Percentiles rank a stretch among this genome's conserved stretches.
Evolutionary conservation across 768 basidiomycete species (phyloP).

Genomic region (Hericium rajendrae): DNA sequence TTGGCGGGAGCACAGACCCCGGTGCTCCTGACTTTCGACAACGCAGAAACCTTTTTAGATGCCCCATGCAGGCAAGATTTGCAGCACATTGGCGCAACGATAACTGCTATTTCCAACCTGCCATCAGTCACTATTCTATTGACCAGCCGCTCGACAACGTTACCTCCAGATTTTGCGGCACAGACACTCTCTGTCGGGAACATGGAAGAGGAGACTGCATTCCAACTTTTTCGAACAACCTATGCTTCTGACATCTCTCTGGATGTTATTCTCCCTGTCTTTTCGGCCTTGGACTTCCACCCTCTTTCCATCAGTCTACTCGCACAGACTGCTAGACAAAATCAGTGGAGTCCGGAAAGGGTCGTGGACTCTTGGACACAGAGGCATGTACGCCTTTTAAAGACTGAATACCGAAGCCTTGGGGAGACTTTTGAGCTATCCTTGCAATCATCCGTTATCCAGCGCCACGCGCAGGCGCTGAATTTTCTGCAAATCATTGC

Average conservation of each 20-base stretch:
- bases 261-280: neutral
- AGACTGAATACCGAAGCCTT: neutral
- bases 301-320: neutral
- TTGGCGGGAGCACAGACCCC: neutral
- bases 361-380: neutral
- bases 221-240: neutral
- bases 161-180: too few relatives aligned
- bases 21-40: neutral
- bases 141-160: too few relatives aligned
- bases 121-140: too few relatives aligned
- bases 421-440: neutral
- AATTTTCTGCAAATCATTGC: neutral
- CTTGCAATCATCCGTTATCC: neutral
- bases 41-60: neutral
- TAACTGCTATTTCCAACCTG: too few relatives aligned
- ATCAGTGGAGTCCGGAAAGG: neutral
- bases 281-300: neutral
- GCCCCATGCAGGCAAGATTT: neutral
- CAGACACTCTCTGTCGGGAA: too few relatives aligned
- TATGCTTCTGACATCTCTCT: neutral
- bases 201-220: neutral
- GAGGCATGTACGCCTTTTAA: neutral
- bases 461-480: neutral
- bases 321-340: neutral
- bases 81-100: too few relatives aligned